Percentiles rank a stretch among this genome's conserved stretches.
Evolutionary conservation across 257 asterid species (phyloP).

Genomic region (Fraxinus anomala): DNA sequence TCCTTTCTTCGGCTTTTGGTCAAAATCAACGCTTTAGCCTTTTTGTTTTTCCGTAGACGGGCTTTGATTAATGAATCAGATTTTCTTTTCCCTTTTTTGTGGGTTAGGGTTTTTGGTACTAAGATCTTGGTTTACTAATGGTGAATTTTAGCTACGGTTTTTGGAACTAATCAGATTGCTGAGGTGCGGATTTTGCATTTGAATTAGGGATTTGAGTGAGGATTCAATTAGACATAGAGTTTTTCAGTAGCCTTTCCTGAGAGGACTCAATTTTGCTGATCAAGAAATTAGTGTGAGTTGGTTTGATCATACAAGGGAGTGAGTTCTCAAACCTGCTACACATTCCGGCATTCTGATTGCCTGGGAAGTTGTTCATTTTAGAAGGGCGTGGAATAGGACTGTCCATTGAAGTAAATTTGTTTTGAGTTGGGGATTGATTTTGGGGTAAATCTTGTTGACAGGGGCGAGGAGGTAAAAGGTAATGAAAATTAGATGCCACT

Average conservation of each 20-base stretch:
- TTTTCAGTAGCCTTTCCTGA: slow-evolving; percentile 31
- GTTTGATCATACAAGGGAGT: slow-evolving; percentile 28
- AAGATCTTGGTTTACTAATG: slow-evolving; percentile 32
- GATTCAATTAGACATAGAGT: slow-evolving; percentile 23
- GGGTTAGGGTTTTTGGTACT: slow-evolving; percentile 41
- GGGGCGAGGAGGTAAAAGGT: slow-evolving; percentile 35
- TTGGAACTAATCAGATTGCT: slow-evolving; percentile 40
- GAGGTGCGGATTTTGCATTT: slow-evolving; percentile 31
- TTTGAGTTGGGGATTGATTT: slow-evolving; percentile 18
- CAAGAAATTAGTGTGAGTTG: slow-evolving; percentile 28
- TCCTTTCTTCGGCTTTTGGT: slow-evolving; percentile 25
- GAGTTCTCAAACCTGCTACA: slow-evolving; percentile 27
- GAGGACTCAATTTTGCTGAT: slow-evolving; percentile 24
- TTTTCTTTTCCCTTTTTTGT: slow-evolving; percentile 22
- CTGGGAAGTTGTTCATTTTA: slow-evolving; percentile 15
- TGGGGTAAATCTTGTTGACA: slow-evolving; percentile 26
- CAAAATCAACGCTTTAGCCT: slow-evolving; percentile 26
- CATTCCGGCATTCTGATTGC: slow-evolving; percentile 36
- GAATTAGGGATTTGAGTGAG: slow-evolving; percentile 38
- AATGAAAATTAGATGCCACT: slow-evolving; percentile 31
- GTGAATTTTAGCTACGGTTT: slow-evolving; percentile 42
- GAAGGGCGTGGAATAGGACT: slow-evolving; percentile 48
- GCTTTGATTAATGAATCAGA: slow-evolving; percentile 36
- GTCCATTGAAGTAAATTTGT: slow-evolving; percentile 27
- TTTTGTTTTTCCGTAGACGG: slow-evolving; percentile 23